Base-by-base conservation (phyloP, 2,329 filamentous ascomycete genomes). In the Dactylella cylindrospora region DNA sequence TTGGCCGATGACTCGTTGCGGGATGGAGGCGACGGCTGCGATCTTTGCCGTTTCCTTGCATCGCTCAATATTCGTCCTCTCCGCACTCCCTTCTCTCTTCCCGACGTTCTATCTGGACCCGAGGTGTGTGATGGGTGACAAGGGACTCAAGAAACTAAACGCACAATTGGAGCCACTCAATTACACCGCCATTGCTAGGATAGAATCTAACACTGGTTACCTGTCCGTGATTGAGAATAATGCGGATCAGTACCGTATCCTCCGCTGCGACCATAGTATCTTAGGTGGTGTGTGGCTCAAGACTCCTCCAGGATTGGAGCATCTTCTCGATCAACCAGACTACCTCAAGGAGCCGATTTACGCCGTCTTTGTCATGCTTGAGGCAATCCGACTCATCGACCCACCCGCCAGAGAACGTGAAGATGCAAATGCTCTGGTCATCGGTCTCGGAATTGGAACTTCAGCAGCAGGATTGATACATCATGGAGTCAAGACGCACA, bases 211-310 rank as follows among this genome's bases (percentile, higher is more conserved):
- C 41, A 97, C 93, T 0, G 93, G 93, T 5, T 97, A 98, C 70
- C 78, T 98, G 35, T 95, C 91, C 0, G 88, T 98, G 1, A 72
- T 96, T 20, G 88, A 98, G 67, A 93, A 84, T 70, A 71, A 78
- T 5, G 74, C 84, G 3, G 77, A 82, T 31, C 80, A 84, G 1
- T 96, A 88, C 73, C 81, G 90, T 1, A 82, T 90, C 12, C 81
- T 98, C 78, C 83, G 93, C 61, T 96, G 90, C 72, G 93, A 97
- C 69, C 93, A 98, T 72, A 95, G 90, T 69, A 78, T 98, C 25
- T 79, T 98, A 1, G 93, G 93, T 32, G 93, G 93, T 28, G 87
- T 96, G 73, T 98, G 91, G 91, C 79, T 85, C 9, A 77, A 77
- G 32, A 41, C 67, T 2, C 67, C 76, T 74, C 67, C 70, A 15